Evolutionary conservation across 257 asterid genomes (phyloP).

Genomic region (Nicotiana attenuata): DNA sequence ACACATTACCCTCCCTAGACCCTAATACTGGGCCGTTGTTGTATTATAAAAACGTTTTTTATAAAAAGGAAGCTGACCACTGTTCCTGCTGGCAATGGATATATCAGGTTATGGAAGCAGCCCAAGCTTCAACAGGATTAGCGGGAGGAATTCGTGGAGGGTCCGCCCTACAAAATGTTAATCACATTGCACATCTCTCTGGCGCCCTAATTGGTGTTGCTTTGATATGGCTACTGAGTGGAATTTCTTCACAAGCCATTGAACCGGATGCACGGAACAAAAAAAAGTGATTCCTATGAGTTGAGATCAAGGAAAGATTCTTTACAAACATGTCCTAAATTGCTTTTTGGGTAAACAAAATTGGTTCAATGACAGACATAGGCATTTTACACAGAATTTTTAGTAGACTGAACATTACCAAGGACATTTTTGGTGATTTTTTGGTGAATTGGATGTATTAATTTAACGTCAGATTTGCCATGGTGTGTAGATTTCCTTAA

Average conservation of each 20-base stretch:
- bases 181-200: slow-evolving; percentile 91
- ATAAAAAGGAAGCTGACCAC: not conserved
- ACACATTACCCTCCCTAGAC: no score
- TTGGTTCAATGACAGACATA: not conserved
- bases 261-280: slow-evolving; percentile 15
- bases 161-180: slow-evolving; percentile 55
- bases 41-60: no score
- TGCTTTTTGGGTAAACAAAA: not conserved
- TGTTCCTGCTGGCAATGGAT: not conserved
- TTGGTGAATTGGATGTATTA: not conserved
- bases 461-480: not conserved
- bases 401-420: not conserved
- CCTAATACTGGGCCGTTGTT: no score
- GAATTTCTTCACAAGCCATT: slow-evolving; percentile 41
- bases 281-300: not conserved
- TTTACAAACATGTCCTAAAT: not conserved
- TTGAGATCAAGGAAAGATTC: not conserved
- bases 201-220: slow-evolving; percentile 87
- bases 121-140: slow-evolving; percentile 75
- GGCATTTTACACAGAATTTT: not conserved
- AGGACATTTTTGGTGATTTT: not conserved
- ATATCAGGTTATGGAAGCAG: slow-evolving; percentile 94
- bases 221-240: slow-evolving; percentile 73
- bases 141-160: slow-evolving; percentile 55
- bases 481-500: not conserved